phyloP scores from a whole-genome alignment of 192 early-diverging fungal species.

The Phlyctochytrium planicorne region DNA sequence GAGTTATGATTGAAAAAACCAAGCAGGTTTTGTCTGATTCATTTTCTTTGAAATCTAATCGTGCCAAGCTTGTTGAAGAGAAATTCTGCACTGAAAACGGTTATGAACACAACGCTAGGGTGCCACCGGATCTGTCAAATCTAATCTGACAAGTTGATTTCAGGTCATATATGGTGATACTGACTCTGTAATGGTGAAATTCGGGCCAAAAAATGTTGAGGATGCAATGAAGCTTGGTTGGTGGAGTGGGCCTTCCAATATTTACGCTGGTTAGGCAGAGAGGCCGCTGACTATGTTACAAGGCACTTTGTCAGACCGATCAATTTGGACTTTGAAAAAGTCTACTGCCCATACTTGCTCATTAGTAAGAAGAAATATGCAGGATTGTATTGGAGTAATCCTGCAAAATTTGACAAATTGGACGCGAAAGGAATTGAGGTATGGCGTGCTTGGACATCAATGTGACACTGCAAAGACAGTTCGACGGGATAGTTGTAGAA shows the following conservation, averaged over 20 bases:
- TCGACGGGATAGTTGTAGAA: slow-evolving; percentile 89
- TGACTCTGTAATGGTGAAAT: slow-evolving; percentile 99
- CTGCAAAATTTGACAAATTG: slow-evolving; percentile 91
- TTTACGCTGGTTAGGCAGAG: slow-evolving; percentile 43
- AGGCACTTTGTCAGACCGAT: slow-evolving; percentile 85
- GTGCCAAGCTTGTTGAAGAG: slow-evolving; percentile 68
- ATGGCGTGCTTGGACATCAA: slow-evolving; percentile 5
- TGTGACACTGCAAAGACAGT: slow-evolving; percentile 66
- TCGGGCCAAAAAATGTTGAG: slow-evolving; percentile 75
- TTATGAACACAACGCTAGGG: slow-evolving; percentile 80
- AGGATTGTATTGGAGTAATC: slow-evolving; percentile 95
- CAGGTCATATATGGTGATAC: slow-evolving; percentile 98
- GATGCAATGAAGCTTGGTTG: slow-evolving; percentile 86
- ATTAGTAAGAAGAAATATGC: slow-evolving; percentile 99
- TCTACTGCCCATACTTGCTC: slow-evolving; percentile 96
- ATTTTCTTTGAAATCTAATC: slow-evolving; percentile 20
- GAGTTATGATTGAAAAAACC: slow-evolving; percentile 93
- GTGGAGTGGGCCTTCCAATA: background rate
- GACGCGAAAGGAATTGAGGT: slow-evolving; percentile 98
- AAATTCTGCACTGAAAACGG: slow-evolving; percentile 84
- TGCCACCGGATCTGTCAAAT: too few species aligned
- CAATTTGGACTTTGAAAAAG: slow-evolving; percentile 99
- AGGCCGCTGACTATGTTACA: slow-evolving; percentile 87
- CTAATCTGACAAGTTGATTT: too few species aligned
- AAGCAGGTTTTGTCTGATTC: slow-evolving; percentile 55